phyloP scores from a whole-genome alignment of 306 rosid species.

The Prunus mira region DNA sequence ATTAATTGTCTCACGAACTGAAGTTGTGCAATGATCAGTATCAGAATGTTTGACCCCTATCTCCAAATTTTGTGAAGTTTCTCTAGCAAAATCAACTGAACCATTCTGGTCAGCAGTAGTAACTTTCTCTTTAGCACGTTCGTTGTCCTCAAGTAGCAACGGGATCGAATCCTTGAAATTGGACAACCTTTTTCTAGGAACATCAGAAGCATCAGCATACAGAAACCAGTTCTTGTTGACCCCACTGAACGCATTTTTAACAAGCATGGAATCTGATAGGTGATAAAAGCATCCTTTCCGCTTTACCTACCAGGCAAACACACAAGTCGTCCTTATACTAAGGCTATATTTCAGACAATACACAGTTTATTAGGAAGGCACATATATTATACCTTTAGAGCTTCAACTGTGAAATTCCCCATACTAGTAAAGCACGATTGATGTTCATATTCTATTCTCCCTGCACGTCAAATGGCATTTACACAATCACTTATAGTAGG shows the following conservation, averaged over 20 bases:
- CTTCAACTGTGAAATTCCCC: slow-evolving; percentile 31
- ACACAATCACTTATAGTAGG: not conserved
- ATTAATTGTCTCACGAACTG: not conserved
- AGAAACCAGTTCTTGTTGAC: slow-evolving; percentile 31
- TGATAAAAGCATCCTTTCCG: slow-evolving; percentile 35
- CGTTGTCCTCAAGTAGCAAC: slow-evolving; percentile 6
- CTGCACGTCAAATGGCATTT: slow-evolving; percentile 16
- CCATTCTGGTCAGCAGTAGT: not conserved
- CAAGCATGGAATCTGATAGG: slow-evolving; percentile 37
- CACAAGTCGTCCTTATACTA: not conserved
- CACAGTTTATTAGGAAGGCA: not conserved
- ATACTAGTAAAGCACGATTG: slow-evolving; percentile 26
- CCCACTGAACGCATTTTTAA: slow-evolving; percentile 30
- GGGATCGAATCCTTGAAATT: not conserved
- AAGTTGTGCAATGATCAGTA: slow-evolving; percentile 3
- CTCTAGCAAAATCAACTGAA: slow-evolving; percentile 12
- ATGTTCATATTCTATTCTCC: slow-evolving; percentile 40
- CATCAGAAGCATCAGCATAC: slow-evolving; percentile 29
- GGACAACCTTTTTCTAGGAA: not conserved
- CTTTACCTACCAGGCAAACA: slow-evolving; percentile 34
- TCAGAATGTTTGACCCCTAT: slow-evolving; percentile 2
- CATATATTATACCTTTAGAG: slow-evolving; percentile 31
- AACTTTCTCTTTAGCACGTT: slow-evolving; percentile 10
- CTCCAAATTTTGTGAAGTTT: slow-evolving; percentile 9
- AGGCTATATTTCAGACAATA: not conserved